These are phyloP conservation scores for Podospora didyma DNA, from an alignment of 495 filamentous ascomycete genomes.

Conservation along the genomic window DNA sequence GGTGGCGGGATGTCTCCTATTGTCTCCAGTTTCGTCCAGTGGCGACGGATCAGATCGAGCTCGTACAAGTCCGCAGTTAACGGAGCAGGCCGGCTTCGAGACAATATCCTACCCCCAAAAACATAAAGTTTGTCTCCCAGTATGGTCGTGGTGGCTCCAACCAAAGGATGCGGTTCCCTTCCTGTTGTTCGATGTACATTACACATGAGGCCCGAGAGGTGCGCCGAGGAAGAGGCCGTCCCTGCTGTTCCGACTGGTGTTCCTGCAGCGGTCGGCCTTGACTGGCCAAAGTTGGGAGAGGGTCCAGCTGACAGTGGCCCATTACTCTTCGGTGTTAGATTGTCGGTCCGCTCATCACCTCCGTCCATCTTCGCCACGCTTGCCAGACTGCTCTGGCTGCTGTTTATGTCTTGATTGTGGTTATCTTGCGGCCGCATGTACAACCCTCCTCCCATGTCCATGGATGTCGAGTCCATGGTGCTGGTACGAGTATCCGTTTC, in stretches of 20 bases:
- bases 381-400: slow-evolving; percentile 55
- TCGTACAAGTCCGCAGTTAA: slow-evolving; percentile 89
- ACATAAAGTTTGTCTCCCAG: slow-evolving; percentile 93
- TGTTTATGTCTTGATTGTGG: slow-evolving; percentile 37
- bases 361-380: slow-evolving; percentile 34
- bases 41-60: slow-evolving; percentile 81
- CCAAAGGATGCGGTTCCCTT: slow-evolving; percentile 81
- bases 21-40: slow-evolving; percentile 87
- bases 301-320: slow-evolving; percentile 48
- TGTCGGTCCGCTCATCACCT: slow-evolving; percentile 44
- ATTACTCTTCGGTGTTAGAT: slow-evolving; percentile 46
- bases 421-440: slow-evolving; percentile 23
- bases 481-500: slow-evolving; percentile 44
- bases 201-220: slow-evolving; percentile 85
- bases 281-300: slow-evolving; percentile 34
- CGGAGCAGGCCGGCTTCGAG: slow-evolving; percentile 69
- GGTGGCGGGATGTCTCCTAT: slow-evolving; percentile 82
- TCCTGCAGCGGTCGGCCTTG: slow-evolving; percentile 41
- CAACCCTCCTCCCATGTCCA: slow-evolving; percentile 29
- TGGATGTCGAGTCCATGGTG: slow-evolving; percentile 60
- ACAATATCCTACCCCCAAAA: slow-evolving; percentile 87
- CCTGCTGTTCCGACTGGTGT: slow-evolving; percentile 45
- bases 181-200: slow-evolving; percentile 91
- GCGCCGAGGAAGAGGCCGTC: slow-evolving; percentile 43
- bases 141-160: slow-evolving; percentile 93